phyloP scores from a whole-genome alignment of 176 grass and related monocot species.

The Musa acuminata region DNA sequence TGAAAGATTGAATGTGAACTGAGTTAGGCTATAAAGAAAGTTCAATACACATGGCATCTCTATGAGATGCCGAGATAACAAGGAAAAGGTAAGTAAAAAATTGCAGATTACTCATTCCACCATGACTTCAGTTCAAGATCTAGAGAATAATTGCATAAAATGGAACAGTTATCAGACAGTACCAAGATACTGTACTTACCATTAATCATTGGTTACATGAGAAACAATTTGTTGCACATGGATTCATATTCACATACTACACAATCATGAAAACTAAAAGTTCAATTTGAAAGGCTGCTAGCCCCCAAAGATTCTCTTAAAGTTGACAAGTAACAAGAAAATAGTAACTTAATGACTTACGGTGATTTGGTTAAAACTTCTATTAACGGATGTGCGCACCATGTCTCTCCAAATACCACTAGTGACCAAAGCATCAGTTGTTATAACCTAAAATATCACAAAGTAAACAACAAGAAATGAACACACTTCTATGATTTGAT shows the following conservation, averaged over 20 bases:
- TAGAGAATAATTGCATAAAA: no score
- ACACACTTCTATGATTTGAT: neutral
- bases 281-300: neutral
- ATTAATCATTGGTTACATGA: no score
- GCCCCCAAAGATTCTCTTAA: no score
- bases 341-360: constrained; percentile 32
- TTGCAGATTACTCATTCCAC: neutral
- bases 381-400: constrained; percentile 59
- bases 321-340: neutral
- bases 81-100: neutral
- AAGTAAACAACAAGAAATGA: constrained; percentile 10
- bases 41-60: neutral
- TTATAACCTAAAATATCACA: constrained; percentile 66
- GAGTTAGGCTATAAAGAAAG: neutral
- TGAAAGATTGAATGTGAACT: constrained; percentile 23
- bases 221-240: no score
- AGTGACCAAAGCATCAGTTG: constrained; percentile 77
- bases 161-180: no score
- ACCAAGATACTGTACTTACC: no score
- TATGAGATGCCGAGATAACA: neutral
- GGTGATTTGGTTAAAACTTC: constrained; percentile 99
- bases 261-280: neutral
- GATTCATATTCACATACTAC: neutral
- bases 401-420: constrained; percentile 82
- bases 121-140: neutral